These are phyloP conservation scores for Rhizopus stolonifer DNA, from an alignment of 371 early-diverging fungal genomes.

Conservation along the genomic window DNA sequence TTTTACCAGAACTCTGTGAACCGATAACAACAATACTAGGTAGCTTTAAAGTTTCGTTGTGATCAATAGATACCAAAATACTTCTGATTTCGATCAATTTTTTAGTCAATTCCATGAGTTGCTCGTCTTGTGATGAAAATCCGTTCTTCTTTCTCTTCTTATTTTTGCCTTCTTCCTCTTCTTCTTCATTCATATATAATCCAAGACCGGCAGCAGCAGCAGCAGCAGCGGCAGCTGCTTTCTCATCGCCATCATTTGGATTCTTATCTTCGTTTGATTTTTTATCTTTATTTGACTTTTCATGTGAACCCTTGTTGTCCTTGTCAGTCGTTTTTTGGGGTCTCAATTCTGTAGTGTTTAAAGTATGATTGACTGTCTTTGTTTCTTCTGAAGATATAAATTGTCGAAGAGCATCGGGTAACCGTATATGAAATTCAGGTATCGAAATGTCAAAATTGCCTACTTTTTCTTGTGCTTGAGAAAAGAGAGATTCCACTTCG, in stretches of 20 bases:
- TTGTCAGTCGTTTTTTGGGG: background rate
- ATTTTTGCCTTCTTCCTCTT: slow-evolving; percentile 22
- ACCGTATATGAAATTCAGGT: slow-evolving; percentile 37
- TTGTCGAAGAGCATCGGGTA: slow-evolving; percentile 38
- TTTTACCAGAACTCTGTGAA: slow-evolving; percentile 97
- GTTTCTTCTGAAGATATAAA: slow-evolving; percentile 20
- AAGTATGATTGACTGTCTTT: slow-evolving; percentile 13
- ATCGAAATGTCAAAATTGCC: slow-evolving; percentile 37
- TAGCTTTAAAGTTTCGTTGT: slow-evolving; percentile 74
- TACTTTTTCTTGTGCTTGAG: slow-evolving; percentile 26
- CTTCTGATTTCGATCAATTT: slow-evolving; percentile 93
- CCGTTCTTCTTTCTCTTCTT: slow-evolving; percentile 23
- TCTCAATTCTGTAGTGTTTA: slow-evolving; percentile 3
- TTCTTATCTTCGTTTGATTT: slow-evolving; percentile 8
- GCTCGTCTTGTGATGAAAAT: slow-evolving; percentile 53
- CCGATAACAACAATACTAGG: slow-evolving; percentile 99
- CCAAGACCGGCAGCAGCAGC: slow-evolving; percentile 27
- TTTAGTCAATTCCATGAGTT: slow-evolving; percentile 88
- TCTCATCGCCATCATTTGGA: slow-evolving; percentile 10
- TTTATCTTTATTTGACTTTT: slow-evolving; percentile 12
- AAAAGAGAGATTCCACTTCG: slow-evolving; percentile 22
- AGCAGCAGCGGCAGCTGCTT: slow-evolving; percentile 28
- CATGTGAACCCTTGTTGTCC: too few species aligned
- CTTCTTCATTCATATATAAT: slow-evolving; percentile 11
- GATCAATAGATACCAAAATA: slow-evolving; percentile 82